Evolutionary conservation across 176 grass and related monocot genomes (phyloP).

Genomic region (Areca catechu): DNA sequence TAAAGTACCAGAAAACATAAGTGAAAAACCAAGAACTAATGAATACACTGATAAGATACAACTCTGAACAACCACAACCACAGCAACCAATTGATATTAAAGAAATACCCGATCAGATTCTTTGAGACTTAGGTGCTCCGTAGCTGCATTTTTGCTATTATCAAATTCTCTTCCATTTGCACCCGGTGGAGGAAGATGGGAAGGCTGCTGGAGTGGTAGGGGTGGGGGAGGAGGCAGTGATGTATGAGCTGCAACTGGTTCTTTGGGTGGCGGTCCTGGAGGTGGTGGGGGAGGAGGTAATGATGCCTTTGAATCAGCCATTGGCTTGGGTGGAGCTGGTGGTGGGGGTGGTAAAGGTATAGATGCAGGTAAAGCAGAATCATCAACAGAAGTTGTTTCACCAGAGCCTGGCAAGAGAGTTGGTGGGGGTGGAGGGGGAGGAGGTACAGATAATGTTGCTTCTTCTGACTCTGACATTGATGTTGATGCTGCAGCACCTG

Average conservation of each 20-base stretch:
- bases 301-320: slow-evolving; percentile 7
- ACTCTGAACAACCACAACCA: too few species aligned
- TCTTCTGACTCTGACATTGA: slow-evolving; percentile 59
- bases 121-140: slow-evolving; percentile 28
- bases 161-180: slow-evolving; percentile 23
- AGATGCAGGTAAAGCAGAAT: slow-evolving; percentile 3
- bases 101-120: slow-evolving; percentile 40
- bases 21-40: too few species aligned
- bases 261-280: slow-evolving; percentile 58
- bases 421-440: slow-evolving; percentile 11
- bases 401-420: not conserved
- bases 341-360: slow-evolving; percentile 7
- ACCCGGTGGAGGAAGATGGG: slow-evolving; percentile 34
- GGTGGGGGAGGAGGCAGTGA: slow-evolving; percentile 50
- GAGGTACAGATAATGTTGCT: slow-evolving; percentile 13
- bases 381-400: slow-evolving; percentile 2
- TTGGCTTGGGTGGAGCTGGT: slow-evolving; percentile 5
- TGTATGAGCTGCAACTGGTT: slow-evolving; percentile 35
- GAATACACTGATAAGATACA: too few species aligned
- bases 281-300: slow-evolving; percentile 71
- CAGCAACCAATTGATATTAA: not conserved
- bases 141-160: slow-evolving; percentile 23
- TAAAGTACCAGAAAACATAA: too few species aligned
- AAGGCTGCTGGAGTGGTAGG: slow-evolving; percentile 46
- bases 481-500: slow-evolving; percentile 41